These are phyloP conservation scores for Kandelia obovata DNA, from an alignment of 345 rosid genomes.

Conservation along the genomic window DNA sequence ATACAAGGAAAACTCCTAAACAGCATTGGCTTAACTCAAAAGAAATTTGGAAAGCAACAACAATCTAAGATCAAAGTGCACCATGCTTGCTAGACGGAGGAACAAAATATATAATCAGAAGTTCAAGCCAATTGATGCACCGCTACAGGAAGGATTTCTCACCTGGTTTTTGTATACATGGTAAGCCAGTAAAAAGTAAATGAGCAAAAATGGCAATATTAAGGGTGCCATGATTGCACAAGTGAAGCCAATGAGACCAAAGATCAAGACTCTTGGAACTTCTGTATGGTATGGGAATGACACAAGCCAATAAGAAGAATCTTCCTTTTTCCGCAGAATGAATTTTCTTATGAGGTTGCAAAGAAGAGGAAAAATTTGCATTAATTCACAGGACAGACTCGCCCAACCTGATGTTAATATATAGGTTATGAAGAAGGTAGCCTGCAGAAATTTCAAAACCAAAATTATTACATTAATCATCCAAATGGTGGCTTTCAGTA, in stretches of 20 bases:
- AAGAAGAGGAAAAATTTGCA: slow-evolving; percentile 62
- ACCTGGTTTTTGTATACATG: slow-evolving; percentile 85
- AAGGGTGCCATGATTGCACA: slow-evolving; percentile 81
- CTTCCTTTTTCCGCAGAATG: slow-evolving; percentile 40
- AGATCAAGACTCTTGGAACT: slow-evolving; percentile 71
- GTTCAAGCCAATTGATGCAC: neutral
- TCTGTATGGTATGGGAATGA: slow-evolving; percentile 87
- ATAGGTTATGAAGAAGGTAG: slow-evolving; percentile 87
- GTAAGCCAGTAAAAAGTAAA: slow-evolving; percentile 66
- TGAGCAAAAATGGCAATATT: slow-evolving; percentile 68
- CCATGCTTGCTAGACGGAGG: neutral
- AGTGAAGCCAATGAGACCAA: slow-evolving; percentile 83
- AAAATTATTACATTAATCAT: neutral
- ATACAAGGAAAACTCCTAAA: too few species aligned
- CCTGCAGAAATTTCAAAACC: slow-evolving; percentile 47
- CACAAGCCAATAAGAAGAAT: slow-evolving; percentile 36
- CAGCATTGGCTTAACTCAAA: too few species aligned
- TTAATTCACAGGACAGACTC: slow-evolving; percentile 64
- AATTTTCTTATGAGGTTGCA: slow-evolving; percentile 45
- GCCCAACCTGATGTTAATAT: slow-evolving; percentile 91
- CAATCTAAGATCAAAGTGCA: neutral
- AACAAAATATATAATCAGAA: slow-evolving; percentile 5
- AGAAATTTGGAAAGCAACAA: too few species aligned
- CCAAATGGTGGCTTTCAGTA: too few species aligned
- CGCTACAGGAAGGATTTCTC: slow-evolving; percentile 4